These are phyloP conservation scores for Conidiobolus coronatus DNA, from an alignment of 371 early-diverging fungal genomes.

Conservation along the genomic window DNA sequence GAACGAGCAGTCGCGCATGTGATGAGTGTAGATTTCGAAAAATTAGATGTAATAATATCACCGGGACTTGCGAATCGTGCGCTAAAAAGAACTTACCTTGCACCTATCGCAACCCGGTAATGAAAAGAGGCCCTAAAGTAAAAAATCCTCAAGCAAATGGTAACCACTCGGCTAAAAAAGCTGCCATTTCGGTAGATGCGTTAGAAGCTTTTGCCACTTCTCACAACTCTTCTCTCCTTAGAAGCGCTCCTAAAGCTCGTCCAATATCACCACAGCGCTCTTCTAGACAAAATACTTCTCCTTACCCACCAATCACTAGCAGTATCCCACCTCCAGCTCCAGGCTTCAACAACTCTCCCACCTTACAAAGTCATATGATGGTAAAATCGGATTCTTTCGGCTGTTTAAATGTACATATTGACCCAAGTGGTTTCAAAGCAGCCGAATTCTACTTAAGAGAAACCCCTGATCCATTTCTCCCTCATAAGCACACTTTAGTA, in stretches of 20 bases:
- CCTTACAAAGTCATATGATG: neutral
- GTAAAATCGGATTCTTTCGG: constrained; percentile 1
- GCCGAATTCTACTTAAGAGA: neutral
- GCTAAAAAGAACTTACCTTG: neutral
- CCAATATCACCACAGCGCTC: neutral
- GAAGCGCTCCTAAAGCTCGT: neutral
- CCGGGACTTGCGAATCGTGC: neutral
- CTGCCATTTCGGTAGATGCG: no score
- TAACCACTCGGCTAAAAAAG: no score
- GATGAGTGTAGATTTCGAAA: constrained; percentile 3
- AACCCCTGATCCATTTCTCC: neutral
- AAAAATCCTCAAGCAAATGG: neutral
- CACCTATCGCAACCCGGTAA: neutral
- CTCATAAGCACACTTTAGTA: neutral
- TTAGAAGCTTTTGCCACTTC: neutral
- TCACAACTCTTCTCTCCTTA: neutral
- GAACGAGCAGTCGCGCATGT: neutral
- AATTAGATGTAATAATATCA: neutral
- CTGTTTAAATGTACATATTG: neutral
- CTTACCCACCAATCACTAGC: no score
- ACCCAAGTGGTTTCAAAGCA: neutral
- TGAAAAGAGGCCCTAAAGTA: constrained; percentile 3
- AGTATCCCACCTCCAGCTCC: no score
- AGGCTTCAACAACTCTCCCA: no score
- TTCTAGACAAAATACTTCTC: no score